Evolutionary conservation across 2,329 filamentous ascomycete genomes (phyloP), one percentile per base, ranked within the genome.

Genomic region (Pseudogymnoascus sp.): DNA sequence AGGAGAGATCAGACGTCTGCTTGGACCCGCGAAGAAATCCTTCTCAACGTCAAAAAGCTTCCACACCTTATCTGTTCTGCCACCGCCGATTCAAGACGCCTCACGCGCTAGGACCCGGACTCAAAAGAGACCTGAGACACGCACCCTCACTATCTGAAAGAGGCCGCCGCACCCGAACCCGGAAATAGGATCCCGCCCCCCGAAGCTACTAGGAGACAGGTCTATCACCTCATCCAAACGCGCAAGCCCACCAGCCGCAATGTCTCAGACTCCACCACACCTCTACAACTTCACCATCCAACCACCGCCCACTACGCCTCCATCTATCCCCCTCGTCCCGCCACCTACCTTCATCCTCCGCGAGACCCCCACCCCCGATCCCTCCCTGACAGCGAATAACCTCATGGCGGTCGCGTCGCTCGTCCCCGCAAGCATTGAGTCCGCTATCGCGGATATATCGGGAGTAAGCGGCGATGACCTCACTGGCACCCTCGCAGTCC

Each of bases 141-240:
- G 45, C 49, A 55, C 16, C 49, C 49, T 55, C 49, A 55, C 49
- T 35, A 35, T 35, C 49, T 52, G 49, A 55, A 55, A 55, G 28
- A 28, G 35, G 49, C 49, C 49, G 35, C 49, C 8, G 11, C 9
- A 55, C 28, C n/a, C 28, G 49, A 55, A 18, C n/a, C 49, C 49
- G 49, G 49, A 55, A 55, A 35, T 7, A 33, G 28, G 1, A 55
- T 14, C 49, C 49, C 28, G 9, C 4, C 28, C 49, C 23, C 49
- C 49, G 49, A 55, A 55, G 28, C 28, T 35, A 33, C 49, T 55
- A 31, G 25, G 45, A 55, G 49, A 55, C 11, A 33, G 9, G 33
- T 14, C 49, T 16, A 55, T 55, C 49, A 35, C 28, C 49, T 55
- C 49, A 33, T 21, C 49, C 49, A 11, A 55, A 55, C 28, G 28